Percentiles rank a stretch among this genome's conserved stretches.
phyloP scores from a whole-genome alignment of 805 yeast species.

The Metschnikowia koreensis region DNA sequence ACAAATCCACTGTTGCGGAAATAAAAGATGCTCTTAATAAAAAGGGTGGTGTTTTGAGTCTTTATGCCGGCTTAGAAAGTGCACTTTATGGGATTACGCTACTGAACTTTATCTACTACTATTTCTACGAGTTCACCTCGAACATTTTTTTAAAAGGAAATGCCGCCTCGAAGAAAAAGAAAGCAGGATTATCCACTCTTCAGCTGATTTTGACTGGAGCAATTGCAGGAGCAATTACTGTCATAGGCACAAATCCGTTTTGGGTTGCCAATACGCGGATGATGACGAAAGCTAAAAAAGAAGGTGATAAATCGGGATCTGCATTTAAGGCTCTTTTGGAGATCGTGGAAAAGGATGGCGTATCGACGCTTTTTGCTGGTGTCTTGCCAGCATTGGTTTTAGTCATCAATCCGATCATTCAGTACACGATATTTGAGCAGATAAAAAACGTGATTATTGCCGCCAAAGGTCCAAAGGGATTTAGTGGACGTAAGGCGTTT shows the following conservation, averaged over 20 bases:
- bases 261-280: conserved; percentile 94
- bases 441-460: conserved; percentile 63
- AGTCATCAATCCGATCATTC: conserved; percentile 86
- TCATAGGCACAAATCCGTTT: conserved; percentile 79
- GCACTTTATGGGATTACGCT: conserved; percentile 83
- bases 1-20: conserved; percentile 24
- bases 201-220: conserved; percentile 79
- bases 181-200: conserved; percentile 50
- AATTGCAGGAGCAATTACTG: conserved; percentile 83
- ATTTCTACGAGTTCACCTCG: conserved; percentile 76
- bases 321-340: conserved; percentile 59
- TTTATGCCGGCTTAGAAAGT: conserved; percentile 83
- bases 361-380: conserved; percentile 74
- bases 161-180: conserved; percentile 27
- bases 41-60: conserved; percentile 59
- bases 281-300: conserved; percentile 53
- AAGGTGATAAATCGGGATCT: conserved; percentile 24
- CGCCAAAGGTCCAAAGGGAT: conserved; percentile 45
- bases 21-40: conserved; percentile 45
- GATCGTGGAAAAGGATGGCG: conserved; percentile 70
- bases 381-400: conserved; percentile 82
- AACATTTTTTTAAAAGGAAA: conserved; percentile 40
- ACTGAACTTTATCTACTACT: conserved; percentile 86
- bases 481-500: conserved; percentile 76
- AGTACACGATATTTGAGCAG: conserved; percentile 90